These are phyloP conservation scores for Schizochytrium sp. DNA, from an alignment of 108 stramenopile species.

Conservation along the genomic window DNA sequence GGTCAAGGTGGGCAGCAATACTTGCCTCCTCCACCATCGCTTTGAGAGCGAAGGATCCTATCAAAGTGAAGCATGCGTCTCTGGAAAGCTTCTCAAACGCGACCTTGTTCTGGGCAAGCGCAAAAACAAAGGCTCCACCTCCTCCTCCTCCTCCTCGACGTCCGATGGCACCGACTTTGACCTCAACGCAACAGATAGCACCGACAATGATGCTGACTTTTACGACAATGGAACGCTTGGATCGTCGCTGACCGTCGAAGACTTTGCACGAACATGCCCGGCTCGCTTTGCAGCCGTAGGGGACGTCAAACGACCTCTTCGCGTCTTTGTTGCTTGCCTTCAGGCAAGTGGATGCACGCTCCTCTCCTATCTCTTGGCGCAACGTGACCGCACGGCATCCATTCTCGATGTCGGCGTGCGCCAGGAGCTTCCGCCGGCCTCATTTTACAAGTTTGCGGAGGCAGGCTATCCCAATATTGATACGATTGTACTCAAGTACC, in stretches of 20 bases:
- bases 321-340: not conserved
- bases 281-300: not conserved
- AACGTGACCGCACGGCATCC: not conserved
- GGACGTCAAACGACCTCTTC: not conserved
- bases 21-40: not conserved
- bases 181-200: no score
- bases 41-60: not conserved
- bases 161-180: no score
- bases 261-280: not conserved
- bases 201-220: no score
- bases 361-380: not conserved
- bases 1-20: not conserved
- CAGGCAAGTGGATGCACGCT: not conserved
- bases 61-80: not conserved
- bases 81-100: not conserved
- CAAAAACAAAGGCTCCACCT: not conserved
- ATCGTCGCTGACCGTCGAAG: not conserved
- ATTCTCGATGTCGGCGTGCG: not conserved
- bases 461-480: not conserved
- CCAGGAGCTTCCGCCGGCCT: not conserved
- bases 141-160: not conserved
- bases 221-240: no score
- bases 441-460: not conserved
- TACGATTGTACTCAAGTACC: not conserved
- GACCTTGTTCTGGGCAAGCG: not conserved